Evolutionary conservation across 495 filamentous ascomycete species (phyloP), one percentile per base, ranked within the genome.

Genomic region (Penicillium daleae): DNA sequence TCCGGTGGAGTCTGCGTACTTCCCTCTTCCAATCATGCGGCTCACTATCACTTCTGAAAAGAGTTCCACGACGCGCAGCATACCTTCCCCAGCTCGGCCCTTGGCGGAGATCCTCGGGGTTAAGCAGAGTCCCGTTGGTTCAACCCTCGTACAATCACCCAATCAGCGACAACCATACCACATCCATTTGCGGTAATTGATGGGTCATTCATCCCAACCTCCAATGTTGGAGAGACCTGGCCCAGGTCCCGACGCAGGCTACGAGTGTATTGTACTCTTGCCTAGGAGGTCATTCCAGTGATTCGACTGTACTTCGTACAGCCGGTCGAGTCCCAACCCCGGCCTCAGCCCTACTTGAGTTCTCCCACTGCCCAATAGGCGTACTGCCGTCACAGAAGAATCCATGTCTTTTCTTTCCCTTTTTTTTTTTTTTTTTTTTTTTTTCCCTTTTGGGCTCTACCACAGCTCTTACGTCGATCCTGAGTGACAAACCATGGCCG

Each of bases 21-120:
- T 22, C 37, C 17, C 37, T 22, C 39, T 22, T 24, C 50, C 37
- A 33, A 61, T 61, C 40, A 55, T 27, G 26, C 26, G 17, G n/a
- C 15, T 26, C 37, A 31, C 17, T 9, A 26, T 42, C 21, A 19
- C 15, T 29, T 46, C 59, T 56, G 2, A 24, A 62, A 62, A 39
- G 10, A 50, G 59, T 50, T 56, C 37, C 50, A 62, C 42, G 35
- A 42, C 40, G 59, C 51, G 59, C 21, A 26, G 51, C 52, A 62
- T 62, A 39, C 51, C 42, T n/a, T 49, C 46, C 13, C 12, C 24
- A 24, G 46, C 24, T 50, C 46, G 46, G 46, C 46, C n/a, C 46
- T 50, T 50, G 46, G 22, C 22, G 26, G 26, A 50, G 46, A 27
- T 50, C 22, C 22, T 50, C 46, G 42, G 42, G 2, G n/a, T 46